Evolutionary conservation across 2,329 filamentous ascomycete genomes (phyloP).

Genomic region (Colletotrichum eleusines): DNA sequence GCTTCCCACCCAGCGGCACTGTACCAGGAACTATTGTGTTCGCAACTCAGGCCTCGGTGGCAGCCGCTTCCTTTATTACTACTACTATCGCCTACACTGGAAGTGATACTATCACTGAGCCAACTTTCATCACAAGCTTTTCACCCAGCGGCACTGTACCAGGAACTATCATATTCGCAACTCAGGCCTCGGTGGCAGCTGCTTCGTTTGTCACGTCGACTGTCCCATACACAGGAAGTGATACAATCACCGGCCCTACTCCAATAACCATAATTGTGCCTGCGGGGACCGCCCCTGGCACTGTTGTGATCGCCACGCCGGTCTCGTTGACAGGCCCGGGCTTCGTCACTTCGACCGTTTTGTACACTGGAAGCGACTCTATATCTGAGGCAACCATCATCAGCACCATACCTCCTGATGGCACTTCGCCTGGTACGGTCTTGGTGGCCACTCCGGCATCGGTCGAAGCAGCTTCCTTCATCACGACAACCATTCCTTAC

Average conservation of each 20-base stretch:
- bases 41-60: neutral
- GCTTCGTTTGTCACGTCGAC: conserved; percentile 33
- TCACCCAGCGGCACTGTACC: conserved; percentile 16
- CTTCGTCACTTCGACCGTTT: conserved; percentile 9
- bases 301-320: conserved; percentile 21
- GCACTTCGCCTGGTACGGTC: neutral
- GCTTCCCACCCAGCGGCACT: conserved; percentile 19
- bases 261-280: neutral
- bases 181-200: neutral
- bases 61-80: conserved; percentile 24
- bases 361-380: conserved; percentile 9
- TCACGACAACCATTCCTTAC: conserved; percentile 7
- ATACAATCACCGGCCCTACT: neutral
- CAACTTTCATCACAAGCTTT: conserved; percentile 9
- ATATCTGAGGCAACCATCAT: neutral
- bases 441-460: conserved; percentile 6
- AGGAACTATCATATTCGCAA: conserved; percentile 24
- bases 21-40: conserved; percentile 28
- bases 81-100: conserved; percentile 22
- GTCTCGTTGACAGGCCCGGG: neutral
- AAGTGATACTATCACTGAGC: neutral
- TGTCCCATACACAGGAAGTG: conserved; percentile 13
- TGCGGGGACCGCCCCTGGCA: conserved; percentile 6
- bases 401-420: neutral
- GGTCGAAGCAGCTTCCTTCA: neutral